phyloP scores from a whole-genome alignment of 345 rosid species.

The Barbarea vulgaris region DNA sequence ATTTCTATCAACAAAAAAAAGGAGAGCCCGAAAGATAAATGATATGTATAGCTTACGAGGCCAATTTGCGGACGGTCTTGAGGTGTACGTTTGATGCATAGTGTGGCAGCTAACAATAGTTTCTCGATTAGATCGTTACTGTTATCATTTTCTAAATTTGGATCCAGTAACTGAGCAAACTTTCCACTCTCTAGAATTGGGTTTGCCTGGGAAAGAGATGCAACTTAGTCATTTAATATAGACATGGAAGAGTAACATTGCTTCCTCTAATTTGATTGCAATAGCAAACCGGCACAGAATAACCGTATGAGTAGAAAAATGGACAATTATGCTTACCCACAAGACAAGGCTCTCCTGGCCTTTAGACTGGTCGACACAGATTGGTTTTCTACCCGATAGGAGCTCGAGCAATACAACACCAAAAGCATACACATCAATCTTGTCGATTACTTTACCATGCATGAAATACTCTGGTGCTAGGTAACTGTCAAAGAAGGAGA shows the following conservation, averaged over 20 bases:
- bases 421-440: conserved; percentile 90
- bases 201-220: conserved; percentile 60
- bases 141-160: conserved; percentile 48
- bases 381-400: conserved; percentile 86
- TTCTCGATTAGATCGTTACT: conserved; percentile 58
- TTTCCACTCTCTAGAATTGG: conserved; percentile 74
- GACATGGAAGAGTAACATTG: background rate
- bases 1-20: background rate
- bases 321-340: conserved; percentile 69
- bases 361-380: conserved; percentile 57
- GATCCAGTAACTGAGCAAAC: conserved; percentile 72
- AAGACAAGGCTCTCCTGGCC: conserved; percentile 87
- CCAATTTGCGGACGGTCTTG: conserved; percentile 67
- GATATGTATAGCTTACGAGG: conserved; percentile 46
- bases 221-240: conserved; percentile 19
- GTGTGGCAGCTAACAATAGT: conserved; percentile 80
- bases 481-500: conserved; percentile 57
- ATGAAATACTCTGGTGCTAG: conserved; percentile 97
- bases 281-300: background rate
- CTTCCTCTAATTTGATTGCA: background rate
- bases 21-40: background rate
- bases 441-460: conserved; percentile 93
- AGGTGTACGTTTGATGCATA: conserved; percentile 73
- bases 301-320: background rate
- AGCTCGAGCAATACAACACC: conserved; percentile 97